phyloP scores from a whole-genome alignment of 106 monocot species.

The Allium cepa region DNA sequence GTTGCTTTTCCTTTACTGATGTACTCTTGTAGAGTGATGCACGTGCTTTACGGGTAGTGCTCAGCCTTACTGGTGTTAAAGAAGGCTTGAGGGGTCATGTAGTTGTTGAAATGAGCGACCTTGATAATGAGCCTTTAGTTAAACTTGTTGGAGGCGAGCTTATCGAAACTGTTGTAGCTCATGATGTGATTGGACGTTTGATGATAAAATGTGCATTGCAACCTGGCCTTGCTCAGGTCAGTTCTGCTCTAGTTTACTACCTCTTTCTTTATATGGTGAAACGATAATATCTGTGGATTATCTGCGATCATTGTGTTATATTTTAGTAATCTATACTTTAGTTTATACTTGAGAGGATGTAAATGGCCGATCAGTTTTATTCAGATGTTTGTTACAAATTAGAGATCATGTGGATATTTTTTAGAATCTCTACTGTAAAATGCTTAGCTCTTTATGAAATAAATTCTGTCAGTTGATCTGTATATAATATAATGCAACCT shows the following conservation, averaged over 20 bases:
- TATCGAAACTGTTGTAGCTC: slow-evolving; percentile 96
- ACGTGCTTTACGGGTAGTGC: slow-evolving; percentile 76
- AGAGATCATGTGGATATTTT: no score
- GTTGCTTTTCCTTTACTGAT: background rate
- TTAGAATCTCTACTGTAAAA: no score
- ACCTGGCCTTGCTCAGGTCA: slow-evolving; percentile 96
- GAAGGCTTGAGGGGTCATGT: slow-evolving; percentile 85
- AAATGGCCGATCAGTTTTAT: background rate
- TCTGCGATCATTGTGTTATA: no score
- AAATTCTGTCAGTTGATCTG: no score
- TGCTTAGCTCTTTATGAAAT: no score
- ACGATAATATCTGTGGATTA: no score
- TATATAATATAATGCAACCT: no score
- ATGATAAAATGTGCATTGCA: slow-evolving; percentile 97
- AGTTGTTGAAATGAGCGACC: slow-evolving; percentile 92
- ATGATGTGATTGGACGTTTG: slow-evolving; percentile 97
- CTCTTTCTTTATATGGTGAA: no score
- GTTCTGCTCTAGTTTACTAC: background rate
- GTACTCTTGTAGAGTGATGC: slow-evolving; percentile 72
- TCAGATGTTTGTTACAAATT: background rate
- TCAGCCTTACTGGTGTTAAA: slow-evolving; percentile 95
- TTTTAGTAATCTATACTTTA: no score
- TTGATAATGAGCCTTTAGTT: slow-evolving; percentile 93
- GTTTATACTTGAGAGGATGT: no score
- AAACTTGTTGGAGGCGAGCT: slow-evolving; percentile 89